Conservation (phyloP, 768 basidiomycete genomes). For the Gautieria morchelliformis region DNA sequence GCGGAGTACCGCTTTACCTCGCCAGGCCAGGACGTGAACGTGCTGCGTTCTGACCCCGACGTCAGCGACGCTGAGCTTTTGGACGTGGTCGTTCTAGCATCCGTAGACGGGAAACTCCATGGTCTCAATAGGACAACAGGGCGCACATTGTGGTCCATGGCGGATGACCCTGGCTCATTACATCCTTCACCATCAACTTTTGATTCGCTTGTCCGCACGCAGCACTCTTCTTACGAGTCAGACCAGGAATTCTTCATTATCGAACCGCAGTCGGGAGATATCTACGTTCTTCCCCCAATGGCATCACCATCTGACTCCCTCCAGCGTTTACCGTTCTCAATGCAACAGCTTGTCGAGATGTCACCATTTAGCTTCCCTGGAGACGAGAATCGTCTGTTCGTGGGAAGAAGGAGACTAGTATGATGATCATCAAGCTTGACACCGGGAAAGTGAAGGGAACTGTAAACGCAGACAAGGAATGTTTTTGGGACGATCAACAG, state of each 20-base stretch:
- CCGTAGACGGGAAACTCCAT: slow-evolving; percentile 92
- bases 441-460: slow-evolving; percentile 73
- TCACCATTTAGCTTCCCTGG: slow-evolving; percentile 76
- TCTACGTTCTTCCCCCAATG: slow-evolving; percentile 73
- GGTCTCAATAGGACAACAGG: slow-evolving; percentile 86
- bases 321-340: slow-evolving; percentile 83
- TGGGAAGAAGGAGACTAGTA: slow-evolving; percentile 82
- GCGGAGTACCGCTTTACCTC: slow-evolving; percentile 2
- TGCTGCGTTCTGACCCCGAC: not conserved
- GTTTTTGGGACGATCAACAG: slow-evolving; percentile 56
- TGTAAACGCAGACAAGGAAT: slow-evolving; percentile 50
- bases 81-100: slow-evolving; percentile 82
- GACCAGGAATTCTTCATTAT: slow-evolving; percentile 82
- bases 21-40: not conserved
- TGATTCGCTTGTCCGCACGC: slow-evolving; percentile 65
- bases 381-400: slow-evolving; percentile 68
- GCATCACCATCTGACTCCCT: slow-evolving; percentile 40
- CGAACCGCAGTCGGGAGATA: slow-evolving; percentile 89
- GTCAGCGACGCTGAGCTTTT: slow-evolving; percentile 32
- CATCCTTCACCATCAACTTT: slow-evolving; percentile 43
- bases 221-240: slow-evolving; percentile 47
- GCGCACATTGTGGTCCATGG: slow-evolving; percentile 80
- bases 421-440: slow-evolving; percentile 64
- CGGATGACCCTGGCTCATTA: slow-evolving; percentile 30
- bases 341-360: slow-evolving; percentile 86